These are phyloP conservation scores for Debaryomyces robertsiae DNA, from an alignment of 1,139 yeast species.

Conservation along the genomic window DNA sequence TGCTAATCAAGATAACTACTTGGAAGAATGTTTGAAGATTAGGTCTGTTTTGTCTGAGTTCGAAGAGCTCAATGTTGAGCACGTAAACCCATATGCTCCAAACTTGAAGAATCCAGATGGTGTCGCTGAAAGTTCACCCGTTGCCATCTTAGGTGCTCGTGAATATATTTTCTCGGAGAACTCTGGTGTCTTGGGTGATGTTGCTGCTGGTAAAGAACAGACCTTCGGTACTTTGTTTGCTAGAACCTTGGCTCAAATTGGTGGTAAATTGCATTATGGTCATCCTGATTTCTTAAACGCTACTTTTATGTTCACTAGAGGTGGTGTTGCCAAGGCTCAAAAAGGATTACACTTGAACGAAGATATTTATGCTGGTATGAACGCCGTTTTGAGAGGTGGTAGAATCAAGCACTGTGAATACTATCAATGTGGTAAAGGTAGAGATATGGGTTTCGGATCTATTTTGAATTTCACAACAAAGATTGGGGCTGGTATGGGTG, in stretches of 20 bases:
- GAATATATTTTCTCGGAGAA: slow-evolving; percentile 98
- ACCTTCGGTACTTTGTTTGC: slow-evolving; percentile 98
- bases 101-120: slow-evolving; percentile 47
- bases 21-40: slow-evolving; percentile 97
- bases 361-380: slow-evolving; percentile 99
- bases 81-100: slow-evolving; percentile 78
- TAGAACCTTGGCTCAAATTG: slow-evolving; percentile 96
- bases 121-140: slow-evolving; percentile 62
- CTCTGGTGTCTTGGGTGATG: slow-evolving; percentile 98
- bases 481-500: slow-evolving; percentile 99
- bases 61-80: slow-evolving; percentile 90
- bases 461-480: slow-evolving; percentile 97
- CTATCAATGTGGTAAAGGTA: slow-evolving; percentile 99
- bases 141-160: slow-evolving; percentile 98
- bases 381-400: slow-evolving; percentile 96
- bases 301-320: slow-evolving; percentile 94
- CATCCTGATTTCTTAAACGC: slow-evolving; percentile 99
- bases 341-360: slow-evolving; percentile 98
- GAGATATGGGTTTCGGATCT: slow-evolving; percentile 99
- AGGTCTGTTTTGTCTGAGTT: slow-evolving; percentile 97
- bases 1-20: slow-evolving; percentile 97
- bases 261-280: slow-evolving; percentile 99
- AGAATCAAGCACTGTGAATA: slow-evolving; percentile 98
- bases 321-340: slow-evolving; percentile 99
- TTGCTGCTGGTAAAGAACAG: slow-evolving; percentile 99